phyloP scores from a whole-genome alignment of 73 alveolate genomes.

The Paramecium bursaria region DNA sequence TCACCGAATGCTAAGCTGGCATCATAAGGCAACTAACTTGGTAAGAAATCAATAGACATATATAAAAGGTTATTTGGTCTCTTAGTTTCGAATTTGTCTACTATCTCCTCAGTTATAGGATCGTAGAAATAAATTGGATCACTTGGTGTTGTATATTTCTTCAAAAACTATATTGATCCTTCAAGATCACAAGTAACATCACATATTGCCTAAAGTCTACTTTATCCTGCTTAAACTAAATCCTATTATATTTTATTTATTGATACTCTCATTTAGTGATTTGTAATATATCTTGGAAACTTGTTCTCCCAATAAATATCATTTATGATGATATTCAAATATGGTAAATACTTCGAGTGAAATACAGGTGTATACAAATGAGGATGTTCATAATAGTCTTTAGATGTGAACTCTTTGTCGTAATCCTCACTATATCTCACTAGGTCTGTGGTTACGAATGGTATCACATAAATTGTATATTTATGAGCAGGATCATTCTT shows the following conservation, averaged over 20 bases:
- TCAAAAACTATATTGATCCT: conserved; percentile 86
- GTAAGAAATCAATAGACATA: conserved; percentile 89
- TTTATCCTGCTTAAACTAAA: conserved; percentile 70
- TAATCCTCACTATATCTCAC: conserved; percentile 78
- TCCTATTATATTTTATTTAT: not conserved
- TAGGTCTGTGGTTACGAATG: conserved; percentile 74
- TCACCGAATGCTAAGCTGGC: conserved; percentile 73
- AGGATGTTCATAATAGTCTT: conserved; percentile 86
- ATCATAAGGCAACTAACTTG: conserved; percentile 90
- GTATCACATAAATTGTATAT: conserved; percentile 69
- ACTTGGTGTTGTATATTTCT: conserved; percentile 83
- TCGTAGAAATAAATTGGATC: conserved; percentile 83
- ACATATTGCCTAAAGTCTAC: conserved; percentile 83
- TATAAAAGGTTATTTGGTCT: conserved; percentile 74
- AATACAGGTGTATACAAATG: conserved; percentile 74
- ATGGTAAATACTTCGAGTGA: conserved; percentile 74
- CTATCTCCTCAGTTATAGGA: conserved; percentile 71
- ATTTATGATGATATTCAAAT: conserved; percentile 75
- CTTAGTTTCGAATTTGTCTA: conserved; percentile 53
- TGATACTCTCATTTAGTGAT: conserved; percentile 64
- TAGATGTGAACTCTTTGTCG: conserved; percentile 73
- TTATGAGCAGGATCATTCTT: conserved; percentile 66
- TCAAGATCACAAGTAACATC: conserved; percentile 91
- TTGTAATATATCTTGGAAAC: conserved; percentile 82
- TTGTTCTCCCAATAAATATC: conserved; percentile 88